Evolutionary conservation across 495 filamentous ascomycete species (phyloP).

Genomic region (Talaromyces proteolyticus): DNA sequence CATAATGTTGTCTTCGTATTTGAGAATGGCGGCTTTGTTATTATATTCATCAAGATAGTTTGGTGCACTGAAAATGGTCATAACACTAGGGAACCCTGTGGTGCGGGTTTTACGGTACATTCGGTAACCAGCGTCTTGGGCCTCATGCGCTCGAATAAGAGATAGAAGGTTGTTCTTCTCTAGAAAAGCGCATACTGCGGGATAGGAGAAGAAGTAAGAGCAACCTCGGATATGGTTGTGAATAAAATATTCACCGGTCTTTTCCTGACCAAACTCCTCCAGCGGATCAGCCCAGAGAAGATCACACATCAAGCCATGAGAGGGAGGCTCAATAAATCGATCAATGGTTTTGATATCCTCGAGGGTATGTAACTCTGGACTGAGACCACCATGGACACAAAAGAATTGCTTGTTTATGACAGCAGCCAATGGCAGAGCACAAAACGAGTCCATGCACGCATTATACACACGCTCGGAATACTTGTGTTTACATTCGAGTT

Average conservation of each 20-base stretch:
- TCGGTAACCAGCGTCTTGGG: conserved; percentile 95
- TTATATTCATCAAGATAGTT: conserved; percentile 99
- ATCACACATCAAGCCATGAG: conserved; percentile 97
- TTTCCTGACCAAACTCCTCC: conserved; percentile 99
- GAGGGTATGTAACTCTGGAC: conserved; percentile 90
- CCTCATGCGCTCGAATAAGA: conserved; percentile 97
- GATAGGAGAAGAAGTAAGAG: conserved; percentile 99
- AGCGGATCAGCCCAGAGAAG: conserved; percentile 98
- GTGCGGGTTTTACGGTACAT: conserved; percentile 99
- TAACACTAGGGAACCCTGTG: conserved; percentile 96
- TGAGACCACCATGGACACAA: conserved; percentile 95
- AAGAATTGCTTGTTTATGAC: conserved; percentile 99
- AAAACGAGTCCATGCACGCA: conserved; percentile 98
- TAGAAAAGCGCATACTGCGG: conserved; percentile 93
- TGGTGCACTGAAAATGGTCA: conserved; percentile 99
- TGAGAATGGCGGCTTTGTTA: conserved; percentile 97
- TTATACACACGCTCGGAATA: conserved; percentile 96
- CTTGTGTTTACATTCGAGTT: conserved; percentile 98
- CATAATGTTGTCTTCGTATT: conserved; percentile 99
- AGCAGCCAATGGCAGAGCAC: conserved; percentile 84
- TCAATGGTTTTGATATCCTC: conserved; percentile 96
- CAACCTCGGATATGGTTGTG: conserved; percentile 98
- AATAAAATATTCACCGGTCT: conserved; percentile 91
- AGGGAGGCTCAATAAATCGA: conserved; percentile 94
- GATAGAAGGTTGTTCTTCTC: conserved; percentile 99